Conservation (phyloP, 306 rosid species). For the Acacia acuminata region DNA sequence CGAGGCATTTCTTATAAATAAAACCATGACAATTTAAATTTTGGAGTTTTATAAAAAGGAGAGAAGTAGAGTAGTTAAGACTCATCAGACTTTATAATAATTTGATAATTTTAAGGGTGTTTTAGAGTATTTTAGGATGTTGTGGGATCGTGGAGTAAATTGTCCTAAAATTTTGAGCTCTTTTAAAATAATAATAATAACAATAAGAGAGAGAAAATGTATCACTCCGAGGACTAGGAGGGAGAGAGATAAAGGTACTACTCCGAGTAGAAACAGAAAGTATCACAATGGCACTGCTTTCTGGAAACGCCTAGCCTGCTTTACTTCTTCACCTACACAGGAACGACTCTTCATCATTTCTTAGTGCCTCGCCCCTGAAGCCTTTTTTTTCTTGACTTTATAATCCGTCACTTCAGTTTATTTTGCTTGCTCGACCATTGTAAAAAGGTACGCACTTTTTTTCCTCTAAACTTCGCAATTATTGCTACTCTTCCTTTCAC, state of each 20-base stretch:
- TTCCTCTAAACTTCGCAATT: slow-evolving; percentile 31
- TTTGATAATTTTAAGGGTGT: no score
- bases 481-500: slow-evolving; percentile 24
- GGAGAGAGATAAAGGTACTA: no score
- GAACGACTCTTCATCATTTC: slow-evolving; percentile 31
- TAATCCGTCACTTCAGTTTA: slow-evolving; percentile 40
- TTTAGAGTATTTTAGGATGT: background rate
- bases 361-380: slow-evolving; percentile 40
- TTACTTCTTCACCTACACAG: slow-evolving; percentile 15
- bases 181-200: no score
- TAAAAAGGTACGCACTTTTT: slow-evolving; percentile 51
- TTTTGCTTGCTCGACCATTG: slow-evolving; percentile 44
- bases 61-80: no score
- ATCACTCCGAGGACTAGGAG: background rate
- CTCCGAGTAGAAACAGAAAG: slow-evolving; percentile 25
- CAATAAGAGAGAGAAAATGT: no score
- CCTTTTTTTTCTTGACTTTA: slow-evolving; percentile 51
- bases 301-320: slow-evolving; percentile 4
- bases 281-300: background rate
- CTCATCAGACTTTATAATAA: background rate
- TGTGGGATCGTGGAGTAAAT: no score
- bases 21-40: no score
- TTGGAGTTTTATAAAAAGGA: no score
- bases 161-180: no score
- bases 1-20: no score